phyloP scores from a whole-genome alignment of 2,329 filamentous ascomycete genomes.

The Pestalotiopsis sp. region DNA sequence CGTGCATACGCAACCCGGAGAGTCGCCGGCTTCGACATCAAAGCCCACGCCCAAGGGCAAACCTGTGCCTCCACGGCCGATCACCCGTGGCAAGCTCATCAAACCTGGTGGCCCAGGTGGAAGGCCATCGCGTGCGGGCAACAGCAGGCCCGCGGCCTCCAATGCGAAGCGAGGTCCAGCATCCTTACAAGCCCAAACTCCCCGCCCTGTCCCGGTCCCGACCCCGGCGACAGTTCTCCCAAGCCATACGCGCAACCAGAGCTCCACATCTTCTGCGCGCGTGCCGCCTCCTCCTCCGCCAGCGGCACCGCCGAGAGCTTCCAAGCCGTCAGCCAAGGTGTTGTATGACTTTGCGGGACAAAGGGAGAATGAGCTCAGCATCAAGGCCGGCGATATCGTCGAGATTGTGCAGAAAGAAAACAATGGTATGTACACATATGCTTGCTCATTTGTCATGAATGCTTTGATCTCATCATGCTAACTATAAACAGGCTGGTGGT shows the following conservation, averaged over 20 bases:
- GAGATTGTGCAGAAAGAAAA: conserved; percentile 92
- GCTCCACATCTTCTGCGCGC: conserved; percentile 55
- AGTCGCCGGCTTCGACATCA: conserved; percentile 81
- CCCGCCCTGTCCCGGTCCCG: conserved; percentile 29
- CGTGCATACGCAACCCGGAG: conserved; percentile 84
- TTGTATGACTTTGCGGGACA: conserved; percentile 91
- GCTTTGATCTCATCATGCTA: conserved; percentile 26
- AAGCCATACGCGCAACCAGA: conserved; percentile 59
- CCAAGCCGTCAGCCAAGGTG: conserved; percentile 82
- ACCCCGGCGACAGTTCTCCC: conserved; percentile 41
- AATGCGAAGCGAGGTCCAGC: conserved; percentile 29
- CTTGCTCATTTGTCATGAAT: not conserved
- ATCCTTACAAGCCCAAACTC: conserved; percentile 24
- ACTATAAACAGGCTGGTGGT: conserved; percentile 81
- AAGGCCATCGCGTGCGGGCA: conserved; percentile 72
- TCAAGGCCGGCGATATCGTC: conserved; percentile 79
- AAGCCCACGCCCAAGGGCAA: conserved; percentile 86
- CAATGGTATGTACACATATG: conserved; percentile 77
- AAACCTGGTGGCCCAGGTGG: conserved; percentile 86
- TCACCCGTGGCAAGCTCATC: conserved; percentile 91
- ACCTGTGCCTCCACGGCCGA: conserved; percentile 83
- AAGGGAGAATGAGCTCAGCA: conserved; percentile 80
- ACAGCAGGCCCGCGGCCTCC: conserved; percentile 41
- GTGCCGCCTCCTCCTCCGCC: conserved; percentile 70
- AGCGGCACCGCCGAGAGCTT: conserved; percentile 60